Conservation (phyloP, 805 yeast genomes). For the Kodamaea laetipori region DNA sequence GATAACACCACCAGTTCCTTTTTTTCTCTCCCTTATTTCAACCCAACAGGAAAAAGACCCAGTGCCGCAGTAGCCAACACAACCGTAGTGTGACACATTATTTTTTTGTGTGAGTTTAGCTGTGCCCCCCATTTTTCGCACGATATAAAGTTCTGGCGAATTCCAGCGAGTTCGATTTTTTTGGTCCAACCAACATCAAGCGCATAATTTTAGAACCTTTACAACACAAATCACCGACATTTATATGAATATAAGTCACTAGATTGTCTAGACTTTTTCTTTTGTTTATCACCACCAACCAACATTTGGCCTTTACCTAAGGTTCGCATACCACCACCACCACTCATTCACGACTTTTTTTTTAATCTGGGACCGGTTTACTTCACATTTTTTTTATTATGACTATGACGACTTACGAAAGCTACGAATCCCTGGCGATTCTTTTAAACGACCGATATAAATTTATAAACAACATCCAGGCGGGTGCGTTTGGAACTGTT, state of each 20-base stretch:
- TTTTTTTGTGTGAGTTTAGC: background rate
- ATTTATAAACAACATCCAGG: slow-evolving; percentile 48
- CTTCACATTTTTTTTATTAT: slow-evolving; percentile 4
- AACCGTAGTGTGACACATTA: slow-evolving; percentile 12
- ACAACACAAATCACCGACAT: slow-evolving; percentile 1
- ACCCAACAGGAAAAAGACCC: background rate
- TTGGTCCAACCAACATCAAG: background rate
- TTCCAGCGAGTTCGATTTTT: slow-evolving; percentile 9
- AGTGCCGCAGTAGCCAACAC: background rate
- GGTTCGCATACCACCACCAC: slow-evolving; percentile 1
- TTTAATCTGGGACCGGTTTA: background rate
- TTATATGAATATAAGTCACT: slow-evolving; percentile 2
- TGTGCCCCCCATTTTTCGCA: background rate
- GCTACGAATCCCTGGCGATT: slow-evolving; percentile 39
- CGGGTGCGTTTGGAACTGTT: slow-evolving; percentile 65
- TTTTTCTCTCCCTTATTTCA: background rate
- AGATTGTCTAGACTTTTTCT: background rate
- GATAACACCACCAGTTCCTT: background rate
- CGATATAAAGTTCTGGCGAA: slow-evolving; percentile 10
- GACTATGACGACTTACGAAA: slow-evolving; percentile 25
- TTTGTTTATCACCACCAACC: background rate
- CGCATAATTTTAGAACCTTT: slow-evolving; percentile 1
- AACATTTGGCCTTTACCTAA: background rate
- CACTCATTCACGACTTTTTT: slow-evolving; percentile 8
- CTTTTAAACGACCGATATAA: slow-evolving; percentile 44